Percentiles rank a stretch among this genome's conserved stretches.
Conservation (phyloP, 2,329 filamentous ascomycete species). For the Nigrospora osmanthi region DNA sequence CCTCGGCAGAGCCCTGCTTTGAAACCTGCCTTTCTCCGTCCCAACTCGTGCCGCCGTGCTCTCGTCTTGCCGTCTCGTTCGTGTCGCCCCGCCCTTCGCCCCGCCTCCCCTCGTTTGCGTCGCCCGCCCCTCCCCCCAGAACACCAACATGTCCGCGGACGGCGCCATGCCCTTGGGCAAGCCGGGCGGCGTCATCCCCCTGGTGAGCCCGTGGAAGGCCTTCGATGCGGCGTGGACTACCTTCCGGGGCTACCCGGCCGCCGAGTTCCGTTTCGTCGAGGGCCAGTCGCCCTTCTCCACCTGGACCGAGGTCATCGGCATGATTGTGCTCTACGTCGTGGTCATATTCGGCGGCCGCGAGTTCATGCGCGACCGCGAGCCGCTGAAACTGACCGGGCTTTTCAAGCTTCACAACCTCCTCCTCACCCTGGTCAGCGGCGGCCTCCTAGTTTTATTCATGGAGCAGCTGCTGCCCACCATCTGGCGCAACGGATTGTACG, state of each 20-base stretch:
- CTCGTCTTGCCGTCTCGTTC: no score
- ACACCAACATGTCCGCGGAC: slow-evolving; percentile 1
- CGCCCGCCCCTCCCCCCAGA: no score
- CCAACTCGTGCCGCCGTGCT: no score
- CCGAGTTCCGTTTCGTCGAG: slow-evolving; percentile 74
- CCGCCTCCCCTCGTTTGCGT: no score
- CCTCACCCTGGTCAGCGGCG: slow-evolving; percentile 73
- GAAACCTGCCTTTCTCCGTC: no score
- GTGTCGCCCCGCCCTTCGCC: no score
- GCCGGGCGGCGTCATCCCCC: slow-evolving; percentile 43
- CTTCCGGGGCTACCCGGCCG: slow-evolving; percentile 70
- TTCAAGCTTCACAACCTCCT: slow-evolving; percentile 96
- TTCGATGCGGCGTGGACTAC: slow-evolving; percentile 77
- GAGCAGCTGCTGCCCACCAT: slow-evolving; percentile 88
- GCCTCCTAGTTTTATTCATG: slow-evolving; percentile 73
- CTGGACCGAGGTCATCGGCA: slow-evolving; percentile 67
- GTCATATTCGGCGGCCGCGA: slow-evolving; percentile 88
- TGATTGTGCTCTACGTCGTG: slow-evolving; percentile 80
- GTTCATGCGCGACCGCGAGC: slow-evolving; percentile 76
- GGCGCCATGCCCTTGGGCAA: background rate
- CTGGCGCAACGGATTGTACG: slow-evolving; percentile 71
- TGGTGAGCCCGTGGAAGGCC: slow-evolving; percentile 76
- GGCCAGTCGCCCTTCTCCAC: slow-evolving; percentile 84
- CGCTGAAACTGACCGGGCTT: slow-evolving; percentile 79
- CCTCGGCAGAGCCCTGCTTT: no score